phyloP scores from a whole-genome alignment of 202 grass and related monocot genomes.

The Panicum hallii region DNA sequence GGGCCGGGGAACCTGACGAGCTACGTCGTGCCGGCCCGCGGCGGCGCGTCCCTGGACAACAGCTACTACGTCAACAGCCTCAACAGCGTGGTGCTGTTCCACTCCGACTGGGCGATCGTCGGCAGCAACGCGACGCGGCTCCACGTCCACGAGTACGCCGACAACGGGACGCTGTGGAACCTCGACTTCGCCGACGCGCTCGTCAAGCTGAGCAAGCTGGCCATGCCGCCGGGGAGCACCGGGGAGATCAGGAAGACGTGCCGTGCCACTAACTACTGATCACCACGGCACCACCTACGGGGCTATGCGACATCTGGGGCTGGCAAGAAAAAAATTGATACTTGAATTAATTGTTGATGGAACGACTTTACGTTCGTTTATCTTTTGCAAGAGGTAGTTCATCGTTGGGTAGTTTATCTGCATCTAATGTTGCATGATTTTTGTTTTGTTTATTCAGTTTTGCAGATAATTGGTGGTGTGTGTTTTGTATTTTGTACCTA shows the following conservation, averaged over 20 bases:
- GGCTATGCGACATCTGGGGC: not conserved
- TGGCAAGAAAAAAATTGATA: not conserved
- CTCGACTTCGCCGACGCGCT: constrained; percentile 48
- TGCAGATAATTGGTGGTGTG: not conserved
- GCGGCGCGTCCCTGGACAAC: constrained; percentile 18
- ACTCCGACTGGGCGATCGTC: not conserved
- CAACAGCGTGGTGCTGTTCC: not conserved
- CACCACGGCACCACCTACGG: not conserved
- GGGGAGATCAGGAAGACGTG: not conserved
- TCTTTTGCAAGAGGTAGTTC: not conserved
- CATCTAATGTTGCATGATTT: not conserved
- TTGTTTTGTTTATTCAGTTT: not conserved
- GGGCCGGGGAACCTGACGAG: constrained; percentile 36
- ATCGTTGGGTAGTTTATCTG: not conserved
- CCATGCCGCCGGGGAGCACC: constrained; percentile 10
- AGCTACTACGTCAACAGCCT: constrained; percentile 42
- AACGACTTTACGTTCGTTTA: not conserved
- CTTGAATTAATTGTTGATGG: not conserved
- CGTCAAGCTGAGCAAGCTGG: constrained; percentile 43
- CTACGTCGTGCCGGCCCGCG: not conserved
- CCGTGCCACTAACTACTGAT: not conserved
- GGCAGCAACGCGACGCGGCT: not conserved
- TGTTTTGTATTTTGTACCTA: not conserved
- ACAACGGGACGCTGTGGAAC: constrained; percentile 38
- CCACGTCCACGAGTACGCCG: constrained; percentile 36